Percentiles rank a stretch among this genome's conserved stretches.
Evolutionary conservation across 768 basidiomycete species (phyloP).

Genomic region (Collybia nuda): DNA sequence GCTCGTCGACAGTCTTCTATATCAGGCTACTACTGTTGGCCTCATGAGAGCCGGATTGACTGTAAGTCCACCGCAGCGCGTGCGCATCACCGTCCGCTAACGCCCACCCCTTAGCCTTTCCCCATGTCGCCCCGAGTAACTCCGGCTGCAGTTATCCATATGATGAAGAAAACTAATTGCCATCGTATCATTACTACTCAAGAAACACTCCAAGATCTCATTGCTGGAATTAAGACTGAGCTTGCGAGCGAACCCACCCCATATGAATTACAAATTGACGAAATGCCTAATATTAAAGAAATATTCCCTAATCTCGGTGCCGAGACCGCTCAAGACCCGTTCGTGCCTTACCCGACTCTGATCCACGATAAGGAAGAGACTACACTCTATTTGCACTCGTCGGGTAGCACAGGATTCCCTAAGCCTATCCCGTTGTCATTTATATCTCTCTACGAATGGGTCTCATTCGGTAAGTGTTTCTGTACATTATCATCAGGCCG

Average conservation of each 20-base stretch:
- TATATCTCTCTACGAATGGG: conserved; percentile 28
- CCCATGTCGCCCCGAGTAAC: conserved; percentile 39
- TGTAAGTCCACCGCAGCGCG: conserved; percentile 12
- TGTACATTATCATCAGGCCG: neutral
- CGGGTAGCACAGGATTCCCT: conserved; percentile 48
- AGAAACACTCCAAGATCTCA: conserved; percentile 24
- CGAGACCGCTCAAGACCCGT: conserved; percentile 27
- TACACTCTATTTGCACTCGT: conserved; percentile 43
- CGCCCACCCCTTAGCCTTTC: conserved; percentile 27
- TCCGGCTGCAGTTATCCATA: conserved; percentile 28
- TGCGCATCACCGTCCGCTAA: neutral
- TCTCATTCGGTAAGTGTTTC: conserved; percentile 28
- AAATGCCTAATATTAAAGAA: conserved; percentile 26
- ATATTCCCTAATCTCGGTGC: conserved; percentile 40
- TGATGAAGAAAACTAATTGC: conserved; percentile 35
- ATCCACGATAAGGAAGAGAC: conserved; percentile 12
- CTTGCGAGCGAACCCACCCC: conserved; percentile 15
- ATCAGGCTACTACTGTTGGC: conserved; percentile 33
- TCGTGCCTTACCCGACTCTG: conserved; percentile 24
- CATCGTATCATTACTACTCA: conserved; percentile 34
- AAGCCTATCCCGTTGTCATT: conserved; percentile 38
- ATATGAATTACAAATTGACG: conserved; percentile 24
- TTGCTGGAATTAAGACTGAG: conserved; percentile 23
- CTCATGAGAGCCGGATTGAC: conserved; percentile 25
- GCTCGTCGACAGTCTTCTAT: conserved; percentile 27